phyloP scores from a whole-genome alignment of 805 yeast genomes.

The Suhomyces sp. region DNA sequence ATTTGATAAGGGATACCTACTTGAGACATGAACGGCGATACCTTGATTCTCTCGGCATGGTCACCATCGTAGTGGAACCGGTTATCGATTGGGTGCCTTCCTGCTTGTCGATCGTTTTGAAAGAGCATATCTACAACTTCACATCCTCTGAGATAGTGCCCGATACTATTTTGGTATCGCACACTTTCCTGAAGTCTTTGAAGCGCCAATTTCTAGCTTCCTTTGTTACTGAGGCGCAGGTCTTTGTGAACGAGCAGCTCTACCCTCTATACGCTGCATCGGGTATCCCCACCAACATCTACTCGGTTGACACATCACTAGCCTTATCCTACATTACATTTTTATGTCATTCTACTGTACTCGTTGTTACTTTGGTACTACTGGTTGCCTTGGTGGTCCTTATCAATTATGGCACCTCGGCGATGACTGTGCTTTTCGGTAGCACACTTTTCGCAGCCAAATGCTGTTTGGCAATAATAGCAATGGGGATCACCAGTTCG shows the following conservation, averaged over 20 bases:
- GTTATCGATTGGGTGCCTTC: neutral
- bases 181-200: neutral
- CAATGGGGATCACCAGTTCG: neutral
- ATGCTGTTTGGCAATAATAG: neutral
- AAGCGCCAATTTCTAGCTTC: neutral
- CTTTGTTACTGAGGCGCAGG: neutral
- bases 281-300: neutral
- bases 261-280: neutral
- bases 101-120: neutral
- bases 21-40: neutral
- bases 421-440: neutral
- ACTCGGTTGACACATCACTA: neutral
- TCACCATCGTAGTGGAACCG: neutral
- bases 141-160: neutral
- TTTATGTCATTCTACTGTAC: neutral
- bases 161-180: neutral
- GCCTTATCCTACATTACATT: neutral
- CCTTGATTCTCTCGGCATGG: neutral
- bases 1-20: neutral
- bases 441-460: constrained; percentile 1
- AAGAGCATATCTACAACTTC: neutral
- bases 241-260: neutral
- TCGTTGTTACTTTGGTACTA: neutral
- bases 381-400: neutral
- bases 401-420: neutral